Evolutionary conservation across 2,329 filamentous ascomycete genomes (phyloP).

Genomic region (Botrytis paeoniae): DNA sequence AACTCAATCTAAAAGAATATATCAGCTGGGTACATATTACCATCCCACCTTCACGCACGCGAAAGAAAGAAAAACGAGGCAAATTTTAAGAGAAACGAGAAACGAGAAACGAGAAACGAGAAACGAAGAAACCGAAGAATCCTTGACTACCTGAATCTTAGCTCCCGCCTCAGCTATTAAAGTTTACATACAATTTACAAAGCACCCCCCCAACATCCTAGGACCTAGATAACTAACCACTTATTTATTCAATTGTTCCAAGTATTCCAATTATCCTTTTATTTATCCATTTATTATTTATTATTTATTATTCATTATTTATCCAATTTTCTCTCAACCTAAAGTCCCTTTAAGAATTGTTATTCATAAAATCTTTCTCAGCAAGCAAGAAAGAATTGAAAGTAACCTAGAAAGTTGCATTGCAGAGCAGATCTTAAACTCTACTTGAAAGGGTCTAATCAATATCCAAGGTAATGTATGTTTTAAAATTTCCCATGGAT

Average conservation of each 20-base stretch:
- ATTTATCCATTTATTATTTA: not conserved
- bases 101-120: too few species aligned
- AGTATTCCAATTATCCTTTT: not conserved
- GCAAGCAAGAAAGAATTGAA: not conserved
- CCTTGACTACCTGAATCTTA: not conserved
- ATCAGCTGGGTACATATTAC: not conserved
- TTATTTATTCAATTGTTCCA: too few species aligned
- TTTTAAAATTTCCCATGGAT: conserved; percentile 1
- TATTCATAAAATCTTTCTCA: not conserved
- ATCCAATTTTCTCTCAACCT: not conserved
- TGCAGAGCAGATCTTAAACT: conserved; percentile 1
- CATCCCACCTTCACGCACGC: conserved; percentile 6
- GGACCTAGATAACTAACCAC: not conserved
- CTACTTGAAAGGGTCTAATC: conserved; percentile 11
- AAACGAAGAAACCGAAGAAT: not conserved
- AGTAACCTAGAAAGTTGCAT: not conserved
- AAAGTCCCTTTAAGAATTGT: not conserved
- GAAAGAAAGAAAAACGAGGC: not conserved
- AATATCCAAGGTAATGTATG: conserved; percentile 15
- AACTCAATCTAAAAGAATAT: not conserved
- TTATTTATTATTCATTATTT: not conserved
- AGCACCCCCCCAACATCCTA: not conserved
- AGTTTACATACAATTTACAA: not conserved
- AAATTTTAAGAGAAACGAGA: not conserved
- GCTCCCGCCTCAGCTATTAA: not conserved